phyloP scores from a whole-genome alignment of 768 basidiomycete genomes.

The Tricholoma matsutake region DNA sequence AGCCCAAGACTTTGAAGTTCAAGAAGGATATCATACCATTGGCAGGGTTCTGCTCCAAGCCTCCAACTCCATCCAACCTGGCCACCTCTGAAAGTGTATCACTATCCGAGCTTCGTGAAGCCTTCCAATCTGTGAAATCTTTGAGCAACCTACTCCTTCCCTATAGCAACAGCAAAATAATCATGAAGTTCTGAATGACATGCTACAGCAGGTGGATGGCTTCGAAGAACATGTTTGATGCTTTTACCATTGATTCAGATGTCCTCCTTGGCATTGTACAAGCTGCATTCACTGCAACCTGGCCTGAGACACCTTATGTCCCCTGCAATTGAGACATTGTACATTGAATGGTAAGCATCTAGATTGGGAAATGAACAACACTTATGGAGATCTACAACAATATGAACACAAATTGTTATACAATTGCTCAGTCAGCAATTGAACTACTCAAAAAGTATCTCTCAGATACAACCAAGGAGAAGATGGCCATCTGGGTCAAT shows the following conservation, averaged over 20 bases:
- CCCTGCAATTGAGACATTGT: background rate
- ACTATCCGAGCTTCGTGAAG: no score
- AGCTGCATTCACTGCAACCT: background rate
- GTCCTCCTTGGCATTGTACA: background rate
- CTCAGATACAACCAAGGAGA: background rate
- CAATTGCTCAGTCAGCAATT: background rate
- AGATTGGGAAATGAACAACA: background rate
- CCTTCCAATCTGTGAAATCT: background rate
- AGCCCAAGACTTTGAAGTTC: no score
- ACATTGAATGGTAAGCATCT: background rate
- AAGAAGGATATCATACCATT: no score
- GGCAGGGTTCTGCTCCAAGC: background rate
- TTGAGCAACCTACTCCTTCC: background rate
- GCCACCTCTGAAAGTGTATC: no score
- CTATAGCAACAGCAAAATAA: background rate
- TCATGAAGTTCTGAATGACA: no score
- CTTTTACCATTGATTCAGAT: background rate
- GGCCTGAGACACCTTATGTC: background rate
- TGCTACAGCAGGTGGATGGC: no score
- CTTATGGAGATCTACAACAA: background rate
- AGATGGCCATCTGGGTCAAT: background rate
- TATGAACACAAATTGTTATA: background rate
- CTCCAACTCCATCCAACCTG: no score
- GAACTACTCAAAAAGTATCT: background rate
- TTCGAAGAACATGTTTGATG: no score